These are phyloP conservation scores for Exophiala bonariae DNA, from an alignment of 2,329 filamentous ascomycete genomes.

Conservation along the genomic window DNA sequence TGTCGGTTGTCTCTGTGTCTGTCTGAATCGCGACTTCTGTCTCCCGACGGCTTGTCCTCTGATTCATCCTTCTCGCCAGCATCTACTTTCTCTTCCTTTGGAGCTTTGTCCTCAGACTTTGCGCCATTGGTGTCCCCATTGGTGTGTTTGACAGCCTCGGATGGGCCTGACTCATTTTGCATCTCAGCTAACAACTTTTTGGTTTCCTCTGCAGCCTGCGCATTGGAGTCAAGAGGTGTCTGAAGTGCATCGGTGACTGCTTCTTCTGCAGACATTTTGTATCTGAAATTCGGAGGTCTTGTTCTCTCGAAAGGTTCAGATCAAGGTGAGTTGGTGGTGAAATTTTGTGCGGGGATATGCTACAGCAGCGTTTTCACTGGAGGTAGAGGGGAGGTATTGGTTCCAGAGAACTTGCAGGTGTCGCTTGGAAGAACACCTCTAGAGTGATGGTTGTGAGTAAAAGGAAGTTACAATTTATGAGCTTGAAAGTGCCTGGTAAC, in stretches of 20 bases:
- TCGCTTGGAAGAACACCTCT: no score
- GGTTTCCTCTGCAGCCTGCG: conserved; percentile 47
- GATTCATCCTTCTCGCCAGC: conserved; percentile 15
- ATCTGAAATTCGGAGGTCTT: no score
- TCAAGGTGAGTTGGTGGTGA: no score
- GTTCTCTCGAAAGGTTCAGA: no score
- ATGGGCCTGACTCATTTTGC: conserved; percentile 34
- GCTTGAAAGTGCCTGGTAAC: no score
- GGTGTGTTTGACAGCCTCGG: conserved; percentile 8
- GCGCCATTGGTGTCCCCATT: conserved; percentile 12
- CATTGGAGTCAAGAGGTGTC: conserved; percentile 34
- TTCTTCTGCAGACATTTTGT: conserved; percentile 25
- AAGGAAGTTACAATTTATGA: no score
- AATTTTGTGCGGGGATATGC: no score
- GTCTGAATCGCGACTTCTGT: conserved; percentile 6
- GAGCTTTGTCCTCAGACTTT: conserved; percentile 33
- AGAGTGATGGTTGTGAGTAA: no score
- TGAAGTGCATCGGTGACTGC: conserved; percentile 23
- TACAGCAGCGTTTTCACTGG: no score
- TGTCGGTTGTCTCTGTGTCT: neutral
- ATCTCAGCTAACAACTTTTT: conserved; percentile 47
- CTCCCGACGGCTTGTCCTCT: conserved; percentile 22
- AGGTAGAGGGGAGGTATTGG: no score
- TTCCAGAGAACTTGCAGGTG: no score
- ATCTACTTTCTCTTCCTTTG: conserved; percentile 38